Evolutionary conservation across 345 rosid species (phyloP).

Genomic region (Lagerstroemia speciosa): DNA sequence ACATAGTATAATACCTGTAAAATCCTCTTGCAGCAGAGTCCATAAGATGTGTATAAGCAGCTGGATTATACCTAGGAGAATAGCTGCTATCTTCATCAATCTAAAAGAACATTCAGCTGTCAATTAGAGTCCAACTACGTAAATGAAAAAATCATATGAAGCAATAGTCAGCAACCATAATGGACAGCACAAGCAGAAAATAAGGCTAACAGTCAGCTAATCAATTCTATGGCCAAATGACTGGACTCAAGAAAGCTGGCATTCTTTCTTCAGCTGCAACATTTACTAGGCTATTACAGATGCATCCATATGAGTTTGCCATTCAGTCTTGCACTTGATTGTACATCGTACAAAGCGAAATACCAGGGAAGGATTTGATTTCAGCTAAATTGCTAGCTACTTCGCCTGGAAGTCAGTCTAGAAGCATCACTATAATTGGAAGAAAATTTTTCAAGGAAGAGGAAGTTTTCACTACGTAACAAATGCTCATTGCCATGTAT

Average conservation of each 20-base stretch:
- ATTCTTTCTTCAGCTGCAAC: not conserved
- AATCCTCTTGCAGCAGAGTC: constrained; percentile 73
- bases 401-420: not conserved
- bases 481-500: not conserved
- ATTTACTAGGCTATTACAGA: not conserved
- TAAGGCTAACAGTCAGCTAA: not conserved
- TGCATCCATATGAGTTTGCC: not conserved
- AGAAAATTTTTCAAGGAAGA: not conserved
- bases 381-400: not conserved
- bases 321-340: not conserved
- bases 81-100: constrained; percentile 45
- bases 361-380: not conserved
- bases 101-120: constrained; percentile 30
- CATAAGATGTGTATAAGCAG: constrained; percentile 51
- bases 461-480: not conserved
- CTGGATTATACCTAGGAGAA: constrained; percentile 60
- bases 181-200: not conserved
- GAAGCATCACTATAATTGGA: not conserved
- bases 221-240: not conserved
- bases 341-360: not conserved
- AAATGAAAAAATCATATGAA: not conserved
- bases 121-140: not conserved
- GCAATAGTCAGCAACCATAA: not conserved
- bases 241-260: not conserved
- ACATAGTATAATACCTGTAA: constrained; percentile 38